phyloP scores from a whole-genome alignment of 148 eudicot species.

The Diospyros kaki region DNA sequence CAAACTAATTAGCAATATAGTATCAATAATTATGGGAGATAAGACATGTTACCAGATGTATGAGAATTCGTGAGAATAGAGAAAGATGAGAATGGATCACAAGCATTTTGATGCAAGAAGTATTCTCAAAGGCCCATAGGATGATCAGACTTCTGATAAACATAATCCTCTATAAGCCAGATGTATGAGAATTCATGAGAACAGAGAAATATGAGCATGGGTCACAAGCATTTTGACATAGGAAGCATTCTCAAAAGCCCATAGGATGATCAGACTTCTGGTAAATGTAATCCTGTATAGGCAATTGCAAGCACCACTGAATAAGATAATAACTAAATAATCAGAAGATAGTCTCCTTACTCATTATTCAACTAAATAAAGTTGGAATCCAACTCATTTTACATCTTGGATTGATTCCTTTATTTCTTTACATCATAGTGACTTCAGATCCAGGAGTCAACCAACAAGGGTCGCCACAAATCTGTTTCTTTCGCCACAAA shows the following conservation, averaged over 20 bases:
- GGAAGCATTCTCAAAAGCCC: not conserved
- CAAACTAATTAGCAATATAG: no score
- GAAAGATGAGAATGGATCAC: not conserved
- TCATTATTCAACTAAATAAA: constrained; percentile 23
- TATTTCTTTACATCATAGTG: not conserved
- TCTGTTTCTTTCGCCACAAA: constrained; percentile 26
- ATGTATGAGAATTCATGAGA: not conserved
- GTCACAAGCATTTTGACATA: constrained; percentile 2
- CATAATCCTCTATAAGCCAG: constrained; percentile 1
- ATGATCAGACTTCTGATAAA: constrained; percentile 13
- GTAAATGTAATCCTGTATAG: constrained; percentile 3
- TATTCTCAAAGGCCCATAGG: not conserved
- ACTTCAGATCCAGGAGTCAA: constrained; percentile 21
- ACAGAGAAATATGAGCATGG: not conserved
- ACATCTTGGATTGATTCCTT: constrained; percentile 19
- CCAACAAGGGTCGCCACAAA: constrained; percentile 41
- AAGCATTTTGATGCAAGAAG: constrained; percentile 1
- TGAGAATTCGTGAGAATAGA: no score
- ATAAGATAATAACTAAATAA: constrained; percentile 8
- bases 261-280: constrained; percentile 10
- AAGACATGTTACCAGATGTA: no score
- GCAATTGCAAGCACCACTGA: constrained; percentile 1
- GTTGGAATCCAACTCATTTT: constrained; percentile 44
- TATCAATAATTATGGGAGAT: not conserved
- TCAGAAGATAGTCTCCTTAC: constrained; percentile 9